Evolutionary conservation across 805 yeast genomes (phyloP).

Genomic region (Pichia nanzhaoensis): DNA sequence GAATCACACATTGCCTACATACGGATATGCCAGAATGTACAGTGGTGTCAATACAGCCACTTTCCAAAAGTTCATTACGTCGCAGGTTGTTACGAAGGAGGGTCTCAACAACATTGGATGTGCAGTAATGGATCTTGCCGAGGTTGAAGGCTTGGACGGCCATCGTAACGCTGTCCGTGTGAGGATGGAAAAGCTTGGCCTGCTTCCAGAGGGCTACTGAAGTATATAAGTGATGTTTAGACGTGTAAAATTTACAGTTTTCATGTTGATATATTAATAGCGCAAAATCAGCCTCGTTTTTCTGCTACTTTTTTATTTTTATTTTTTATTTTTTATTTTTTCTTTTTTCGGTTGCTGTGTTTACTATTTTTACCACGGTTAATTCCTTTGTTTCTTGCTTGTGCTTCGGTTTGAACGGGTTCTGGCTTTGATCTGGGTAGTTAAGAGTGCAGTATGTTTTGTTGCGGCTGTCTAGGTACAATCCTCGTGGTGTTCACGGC

Average conservation of each 20-base stretch:
- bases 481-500: slow-evolving; percentile 20
- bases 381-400: too few relatives aligned
- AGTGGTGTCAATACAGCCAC: slow-evolving; percentile 96
- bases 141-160: slow-evolving; percentile 93
- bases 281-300: too few relatives aligned
- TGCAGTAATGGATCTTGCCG: slow-evolving; percentile 94
- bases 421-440: too few relatives aligned
- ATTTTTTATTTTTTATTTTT: too few relatives aligned
- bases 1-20: slow-evolving; percentile 96
- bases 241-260: too few relatives aligned
- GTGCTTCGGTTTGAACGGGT: too few relatives aligned
- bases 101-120: slow-evolving; percentile 89
- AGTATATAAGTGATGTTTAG: too few relatives aligned
- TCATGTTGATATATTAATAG: too few relatives aligned
- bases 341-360: too few relatives aligned
- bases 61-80: slow-evolving; percentile 89
- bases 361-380: too few relatives aligned
- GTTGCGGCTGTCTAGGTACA: slow-evolving; percentile 7
- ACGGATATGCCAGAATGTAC: slow-evolving; percentile 96
- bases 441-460: slow-evolving; percentile 1
- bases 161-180: slow-evolving; percentile 96
- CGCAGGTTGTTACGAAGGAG: slow-evolving; percentile 80
- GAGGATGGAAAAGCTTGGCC: slow-evolving; percentile 78
- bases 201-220: slow-evolving; percentile 19
- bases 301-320: too few relatives aligned